These are phyloP conservation scores for Suhomyces vadensis DNA, from an alignment of 805 yeast genomes.

Conservation along the genomic window DNA sequence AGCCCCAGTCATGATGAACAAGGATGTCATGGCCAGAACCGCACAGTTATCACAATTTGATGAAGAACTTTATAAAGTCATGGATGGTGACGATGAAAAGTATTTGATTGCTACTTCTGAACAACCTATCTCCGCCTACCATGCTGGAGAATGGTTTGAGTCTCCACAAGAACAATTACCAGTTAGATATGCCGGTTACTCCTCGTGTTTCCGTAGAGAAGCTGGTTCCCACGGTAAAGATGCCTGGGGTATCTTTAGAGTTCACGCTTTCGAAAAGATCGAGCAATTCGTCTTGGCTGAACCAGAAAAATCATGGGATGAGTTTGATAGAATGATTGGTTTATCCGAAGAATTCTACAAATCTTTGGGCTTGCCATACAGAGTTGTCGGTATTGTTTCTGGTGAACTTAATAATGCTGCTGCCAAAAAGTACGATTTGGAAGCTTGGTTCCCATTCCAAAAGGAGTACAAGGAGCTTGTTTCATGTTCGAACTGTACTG, in stretches of 20 bases:
- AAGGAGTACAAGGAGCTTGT: constrained; percentile 97
- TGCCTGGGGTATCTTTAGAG: constrained; percentile 99
- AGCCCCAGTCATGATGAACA: constrained; percentile 99
- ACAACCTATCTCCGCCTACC: constrained; percentile 98
- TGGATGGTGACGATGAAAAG: constrained; percentile 97
- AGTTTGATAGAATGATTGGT: constrained; percentile 93
- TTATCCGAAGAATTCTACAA: constrained; percentile 90
- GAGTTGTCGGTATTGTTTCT: constrained; percentile 96
- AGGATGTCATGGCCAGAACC: constrained; percentile 98
- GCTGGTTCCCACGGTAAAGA: constrained; percentile 99
- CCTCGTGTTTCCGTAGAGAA: constrained; percentile 98
- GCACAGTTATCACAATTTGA: constrained; percentile 98
- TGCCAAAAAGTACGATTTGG: constrained; percentile 97
- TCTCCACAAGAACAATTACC: constrained; percentile 96
- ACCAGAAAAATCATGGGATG: constrained; percentile 97
- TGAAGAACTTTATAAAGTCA: constrained; percentile 95
- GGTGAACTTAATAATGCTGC: constrained; percentile 99
- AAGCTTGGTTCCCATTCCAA: constrained; percentile 99
- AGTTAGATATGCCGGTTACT: constrained; percentile 94
- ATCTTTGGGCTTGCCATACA: constrained; percentile 88
- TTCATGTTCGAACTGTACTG: constrained; percentile 98
- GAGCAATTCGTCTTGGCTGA: constrained; percentile 96
- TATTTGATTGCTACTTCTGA: constrained; percentile 97
- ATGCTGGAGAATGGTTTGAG: constrained; percentile 97
- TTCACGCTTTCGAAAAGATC: constrained; percentile 96